Conservation (phyloP, 2,329 filamentous ascomycete species). For the Alternaria brassicae region DNA sequence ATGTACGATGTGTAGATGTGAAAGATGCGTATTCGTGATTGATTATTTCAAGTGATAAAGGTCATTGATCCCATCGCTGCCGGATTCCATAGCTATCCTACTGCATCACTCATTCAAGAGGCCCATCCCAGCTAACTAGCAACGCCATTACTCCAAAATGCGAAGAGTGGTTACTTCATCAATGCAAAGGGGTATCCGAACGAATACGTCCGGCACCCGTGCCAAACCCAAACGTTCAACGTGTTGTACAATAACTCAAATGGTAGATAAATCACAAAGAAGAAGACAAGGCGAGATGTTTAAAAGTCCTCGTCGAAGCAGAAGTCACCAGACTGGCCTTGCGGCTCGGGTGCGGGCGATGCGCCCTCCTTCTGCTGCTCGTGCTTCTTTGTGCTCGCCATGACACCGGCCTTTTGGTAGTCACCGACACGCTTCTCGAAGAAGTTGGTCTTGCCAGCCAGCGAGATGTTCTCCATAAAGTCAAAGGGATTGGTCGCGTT, state of each 20-base stretch:
- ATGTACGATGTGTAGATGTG: neutral
- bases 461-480: constrained; percentile 99
- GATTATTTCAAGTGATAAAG: constrained; percentile 21
- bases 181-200: constrained; percentile 44
- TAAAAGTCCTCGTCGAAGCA: constrained; percentile 97
- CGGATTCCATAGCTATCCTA: constrained; percentile 12
- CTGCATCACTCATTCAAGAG: constrained; percentile 23
- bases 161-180: constrained; percentile 39
- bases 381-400: constrained; percentile 83
- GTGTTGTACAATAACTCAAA: constrained; percentile 38
- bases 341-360: constrained; percentile 55
- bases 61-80: constrained; percentile 21
- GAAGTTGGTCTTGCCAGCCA: constrained; percentile 99
- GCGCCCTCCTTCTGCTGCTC: constrained; percentile 60
- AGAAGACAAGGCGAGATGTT: constrained; percentile 44
- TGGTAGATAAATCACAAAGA: constrained; percentile 23
- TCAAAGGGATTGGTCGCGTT: constrained; percentile 95
- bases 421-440: constrained; percentile 99
- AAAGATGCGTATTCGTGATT: constrained; percentile 26
- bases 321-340: constrained; percentile 72
- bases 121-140: constrained; percentile 2
- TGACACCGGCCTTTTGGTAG: constrained; percentile 99
- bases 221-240: constrained; percentile 16
- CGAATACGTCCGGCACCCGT: constrained; percentile 34
- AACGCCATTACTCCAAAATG: constrained; percentile 28